phyloP scores from a whole-genome alignment of 768 basidiomycete genomes.

The Crepidotus variabilis region DNA sequence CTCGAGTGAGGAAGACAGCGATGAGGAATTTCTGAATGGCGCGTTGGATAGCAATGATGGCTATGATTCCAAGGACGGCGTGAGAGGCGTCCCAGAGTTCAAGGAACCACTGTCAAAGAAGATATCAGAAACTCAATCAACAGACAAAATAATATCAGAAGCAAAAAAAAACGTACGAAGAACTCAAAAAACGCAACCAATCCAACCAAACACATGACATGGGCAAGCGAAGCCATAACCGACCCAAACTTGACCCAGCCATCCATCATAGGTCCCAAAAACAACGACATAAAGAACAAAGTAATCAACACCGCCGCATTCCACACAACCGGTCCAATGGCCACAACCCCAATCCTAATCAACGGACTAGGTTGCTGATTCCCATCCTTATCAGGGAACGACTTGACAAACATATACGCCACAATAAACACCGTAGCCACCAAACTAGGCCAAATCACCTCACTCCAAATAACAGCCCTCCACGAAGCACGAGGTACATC shows the following conservation, averaged over 20 bases:
- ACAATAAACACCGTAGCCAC: conserved; percentile 74
- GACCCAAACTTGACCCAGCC: conserved; percentile 86
- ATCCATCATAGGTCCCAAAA: conserved; percentile 87
- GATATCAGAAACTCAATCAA: conserved; percentile 26
- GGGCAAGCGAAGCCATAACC: conserved; percentile 89
- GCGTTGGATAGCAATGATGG: conserved; percentile 87
- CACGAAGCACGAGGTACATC: conserved; percentile 92
- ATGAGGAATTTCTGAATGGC: conserved; percentile 94
- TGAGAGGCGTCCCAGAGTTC: conserved; percentile 97
- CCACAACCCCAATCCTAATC: conserved; percentile 82
- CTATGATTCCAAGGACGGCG: conserved; percentile 88
- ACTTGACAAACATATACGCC: conserved; percentile 92
- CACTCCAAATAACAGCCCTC: conserved; percentile 78
- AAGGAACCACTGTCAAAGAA: conserved; percentile 69
- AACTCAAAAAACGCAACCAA: conserved; percentile 92
- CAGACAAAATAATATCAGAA: conserved; percentile 17
- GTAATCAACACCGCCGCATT: conserved; percentile 84
- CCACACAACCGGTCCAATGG: conserved; percentile 92
- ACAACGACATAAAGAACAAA: conserved; percentile 89
- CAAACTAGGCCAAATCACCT: conserved; percentile 78
- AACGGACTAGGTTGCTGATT: conserved; percentile 74
- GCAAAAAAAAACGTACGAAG: conserved; percentile 59
- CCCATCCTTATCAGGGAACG: conserved; percentile 70
- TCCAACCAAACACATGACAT: conserved; percentile 77
- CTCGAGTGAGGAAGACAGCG: conserved; percentile 89